Evolutionary conservation across 352 stramenopile genomes (phyloP), one percentile per base, ranked within the genome.

Genomic region (Phytophthora melonis): DNA sequence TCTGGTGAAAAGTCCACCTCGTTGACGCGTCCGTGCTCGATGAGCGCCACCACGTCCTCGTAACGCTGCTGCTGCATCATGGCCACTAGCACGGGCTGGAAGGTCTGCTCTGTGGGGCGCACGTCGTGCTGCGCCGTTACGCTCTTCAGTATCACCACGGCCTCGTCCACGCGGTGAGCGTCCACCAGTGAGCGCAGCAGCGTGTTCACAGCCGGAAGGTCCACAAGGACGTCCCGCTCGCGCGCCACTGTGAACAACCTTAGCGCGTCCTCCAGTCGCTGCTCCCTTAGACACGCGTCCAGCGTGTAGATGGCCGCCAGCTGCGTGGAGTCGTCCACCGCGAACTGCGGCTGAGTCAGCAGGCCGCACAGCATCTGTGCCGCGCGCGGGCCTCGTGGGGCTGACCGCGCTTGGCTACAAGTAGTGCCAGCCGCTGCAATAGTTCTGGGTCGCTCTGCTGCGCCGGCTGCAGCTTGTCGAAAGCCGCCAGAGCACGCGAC

Each of bases 271-370:
- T 75, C 23, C 23, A 92, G 66, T 63, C 89, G 75, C 3, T 79
- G 53, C 49, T 86, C 71, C 6, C 78, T 70, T 27, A 92, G 58
- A 77, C 87, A 93, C 25, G 77, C 82, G 55, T 91, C 83, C n/a
- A 88, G 61, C 18, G 90, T 80, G 72, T 88, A 92, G 60, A 93
- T 92, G 25, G 73, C 81, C 47, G 87, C 87, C 39, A 93, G 61
- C 50, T 88, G 87, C 58, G 84, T 93, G 16, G 77, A 74, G 53
- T 93, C 87, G 63, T 91, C 84, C n/a, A 72, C 58, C n/a, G 77
- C 16, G n/a, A 92, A 83, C 18, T 64, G 30, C 18, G 82, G 72
- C 8, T 47, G 39, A 5, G 11, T 27, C 30, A 76, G 13, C 8
- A 82, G 18, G 1, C 73, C 67, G 19, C 74, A 65, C 45, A 88